These are phyloP conservation scores for Porcisia deanei DNA, from an alignment of 208 protist genomes.

Conservation along the genomic window DNA sequence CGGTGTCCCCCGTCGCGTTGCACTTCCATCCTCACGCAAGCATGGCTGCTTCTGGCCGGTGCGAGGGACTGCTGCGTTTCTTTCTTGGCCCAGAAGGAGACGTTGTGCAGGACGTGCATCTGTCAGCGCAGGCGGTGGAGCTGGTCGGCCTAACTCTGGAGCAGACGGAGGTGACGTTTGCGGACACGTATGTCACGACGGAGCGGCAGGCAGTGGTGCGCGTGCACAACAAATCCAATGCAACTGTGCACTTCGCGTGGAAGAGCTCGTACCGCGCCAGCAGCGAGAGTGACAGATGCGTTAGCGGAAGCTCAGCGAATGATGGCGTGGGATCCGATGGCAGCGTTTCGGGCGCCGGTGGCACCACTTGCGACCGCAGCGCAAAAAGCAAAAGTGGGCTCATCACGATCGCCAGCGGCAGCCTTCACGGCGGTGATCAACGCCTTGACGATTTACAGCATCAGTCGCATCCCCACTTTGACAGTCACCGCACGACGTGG, in stretches of 20 bases:
- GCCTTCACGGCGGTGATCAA: background rate
- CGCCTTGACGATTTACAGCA: conserved; percentile 7
- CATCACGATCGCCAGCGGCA: background rate
- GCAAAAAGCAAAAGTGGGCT: background rate
- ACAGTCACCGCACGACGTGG: background rate
- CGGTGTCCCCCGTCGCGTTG: conserved; percentile 34
- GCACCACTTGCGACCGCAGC: background rate
- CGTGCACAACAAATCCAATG: conserved; percentile 86
- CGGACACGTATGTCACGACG: conserved; percentile 91
- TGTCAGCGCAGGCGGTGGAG: conserved; percentile 68
- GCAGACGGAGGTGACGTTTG: conserved; percentile 53
- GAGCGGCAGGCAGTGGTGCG: conserved; percentile 83
- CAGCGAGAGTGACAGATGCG: background rate
- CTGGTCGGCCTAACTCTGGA: conserved; percentile 75
- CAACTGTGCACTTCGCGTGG: conserved; percentile 85
- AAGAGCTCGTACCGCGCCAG: conserved; percentile 46
- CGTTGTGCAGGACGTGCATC: conserved; percentile 66
- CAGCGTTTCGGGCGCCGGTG: background rate
- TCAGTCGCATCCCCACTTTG: background rate
- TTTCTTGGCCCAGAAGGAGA: conserved; percentile 84
- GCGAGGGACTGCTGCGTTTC: conserved; percentile 59
- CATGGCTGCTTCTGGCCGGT: conserved; percentile 16
- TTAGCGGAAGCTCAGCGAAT: background rate
- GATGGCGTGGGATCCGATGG: background rate
- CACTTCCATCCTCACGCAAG: conserved; percentile 22